Percentiles rank a stretch among this genome's conserved stretches.
Conservation (phyloP, 225 moss, liverwort and hornwort genomes). For the Rhytidiadelphus loreus region DNA sequence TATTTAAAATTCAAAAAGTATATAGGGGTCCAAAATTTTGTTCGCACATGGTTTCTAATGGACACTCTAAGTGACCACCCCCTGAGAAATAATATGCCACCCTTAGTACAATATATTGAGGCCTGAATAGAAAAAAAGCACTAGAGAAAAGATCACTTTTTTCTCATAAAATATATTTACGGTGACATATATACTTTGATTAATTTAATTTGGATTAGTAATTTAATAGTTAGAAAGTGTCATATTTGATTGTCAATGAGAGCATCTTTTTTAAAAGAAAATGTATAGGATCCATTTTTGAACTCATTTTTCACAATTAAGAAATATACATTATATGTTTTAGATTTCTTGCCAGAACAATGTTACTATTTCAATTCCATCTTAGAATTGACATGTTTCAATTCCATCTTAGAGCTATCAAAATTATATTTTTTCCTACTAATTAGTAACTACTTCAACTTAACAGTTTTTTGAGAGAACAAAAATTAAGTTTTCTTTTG, state of each 20-base stretch:
- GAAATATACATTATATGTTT: neutral
- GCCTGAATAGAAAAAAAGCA: rapidly evolving
- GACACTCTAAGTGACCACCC: too few relatives aligned
- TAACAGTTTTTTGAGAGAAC: neutral
- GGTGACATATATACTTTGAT: neutral
- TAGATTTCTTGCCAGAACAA: neutral
- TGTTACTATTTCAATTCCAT: too few relatives aligned
- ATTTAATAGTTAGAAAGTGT: neutral
- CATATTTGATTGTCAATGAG: too few relatives aligned
- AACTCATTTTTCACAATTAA: too few relatives aligned
- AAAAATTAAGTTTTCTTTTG: neutral
- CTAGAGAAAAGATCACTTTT: neutral
- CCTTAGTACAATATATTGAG: neutral
- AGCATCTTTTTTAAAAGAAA: neutral
- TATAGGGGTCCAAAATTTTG: too few relatives aligned
- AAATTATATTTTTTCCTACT: neutral
- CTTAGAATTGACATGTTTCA: neutral
- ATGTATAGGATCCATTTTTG: rapidly evolving
- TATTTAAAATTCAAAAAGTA: too few relatives aligned
- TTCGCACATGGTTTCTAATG: too few relatives aligned
- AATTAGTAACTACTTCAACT: neutral
- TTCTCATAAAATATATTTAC: too few relatives aligned
- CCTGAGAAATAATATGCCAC: too few relatives aligned
- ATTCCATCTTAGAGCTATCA: neutral
- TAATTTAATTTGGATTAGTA: neutral